Percentiles rank a stretch among this genome's conserved stretches.
These are phyloP conservation scores for Salix caprea DNA, from an alignment of 345 rosid genomes.

Conservation along the genomic window DNA sequence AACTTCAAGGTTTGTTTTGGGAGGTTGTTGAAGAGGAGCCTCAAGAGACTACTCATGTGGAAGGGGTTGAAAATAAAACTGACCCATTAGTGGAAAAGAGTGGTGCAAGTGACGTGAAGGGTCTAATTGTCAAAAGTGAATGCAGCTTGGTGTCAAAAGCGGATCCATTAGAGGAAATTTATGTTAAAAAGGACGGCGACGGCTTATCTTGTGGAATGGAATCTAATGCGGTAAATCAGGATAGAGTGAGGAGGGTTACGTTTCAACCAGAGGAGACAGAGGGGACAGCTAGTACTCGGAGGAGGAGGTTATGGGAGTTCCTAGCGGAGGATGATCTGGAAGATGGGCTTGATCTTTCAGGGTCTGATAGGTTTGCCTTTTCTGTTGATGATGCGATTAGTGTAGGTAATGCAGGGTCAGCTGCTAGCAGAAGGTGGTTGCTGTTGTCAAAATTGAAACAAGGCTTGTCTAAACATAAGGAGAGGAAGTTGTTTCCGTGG, in stretches of 20 bases:
- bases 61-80: slow-evolving; percentile 23
- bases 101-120: slow-evolving; percentile 8
- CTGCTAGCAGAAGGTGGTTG: slow-evolving; percentile 75
- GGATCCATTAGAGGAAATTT: neutral
- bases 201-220: neutral
- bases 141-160: slow-evolving; percentile 2
- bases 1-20: slow-evolving; percentile 91
- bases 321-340: slow-evolving; percentile 77
- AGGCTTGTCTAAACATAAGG: slow-evolving; percentile 65
- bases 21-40: slow-evolving; percentile 43
- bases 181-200: slow-evolving; percentile 2
- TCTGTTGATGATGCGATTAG: slow-evolving; percentile 79
- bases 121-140: slow-evolving; percentile 9
- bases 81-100: slow-evolving; percentile 17
- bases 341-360: slow-evolving; percentile 92
- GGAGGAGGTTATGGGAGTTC: slow-evolving; percentile 63
- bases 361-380: slow-evolving; percentile 88
- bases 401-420: slow-evolving; percentile 50
- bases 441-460: slow-evolving; percentile 78
- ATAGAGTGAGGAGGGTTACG: slow-evolving; percentile 44
- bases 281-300: slow-evolving; percentile 42
- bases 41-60: slow-evolving; percentile 13
- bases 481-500: slow-evolving; percentile 76
- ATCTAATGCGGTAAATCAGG: slow-evolving; percentile 1
- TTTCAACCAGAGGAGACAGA: slow-evolving; percentile 57